phyloP scores from a whole-genome alignment of 2,329 filamentous ascomycete species.

The Septoria petroselini region DNA sequence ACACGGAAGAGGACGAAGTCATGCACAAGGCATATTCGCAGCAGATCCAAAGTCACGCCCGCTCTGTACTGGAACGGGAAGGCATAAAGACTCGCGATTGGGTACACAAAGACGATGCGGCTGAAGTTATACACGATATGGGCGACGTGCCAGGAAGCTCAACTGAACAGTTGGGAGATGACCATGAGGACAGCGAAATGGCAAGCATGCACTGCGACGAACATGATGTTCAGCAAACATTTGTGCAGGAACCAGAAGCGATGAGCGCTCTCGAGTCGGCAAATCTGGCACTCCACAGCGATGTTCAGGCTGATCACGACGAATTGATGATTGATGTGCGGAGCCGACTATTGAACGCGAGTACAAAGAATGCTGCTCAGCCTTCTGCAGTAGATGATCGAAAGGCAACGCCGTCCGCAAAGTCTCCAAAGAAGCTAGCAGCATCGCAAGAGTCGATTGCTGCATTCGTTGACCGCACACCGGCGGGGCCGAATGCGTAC shows the following conservation, averaged over 20 bases:
- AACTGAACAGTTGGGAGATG: constrained; percentile 16
- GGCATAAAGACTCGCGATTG: constrained; percentile 17
- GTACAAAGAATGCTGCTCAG: neutral
- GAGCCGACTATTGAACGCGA: too few species aligned
- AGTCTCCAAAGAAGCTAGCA: too few species aligned
- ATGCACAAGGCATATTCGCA: constrained; percentile 18
- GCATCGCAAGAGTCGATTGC: too few species aligned
- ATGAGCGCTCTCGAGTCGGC: too few species aligned
- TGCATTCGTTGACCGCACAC: too few species aligned
- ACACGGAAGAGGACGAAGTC: constrained; percentile 28
- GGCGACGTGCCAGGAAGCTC: constrained; percentile 19
- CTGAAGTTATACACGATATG: constrained; percentile 26
- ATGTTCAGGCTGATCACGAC: too few species aligned
- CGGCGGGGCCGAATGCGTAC: too few species aligned
- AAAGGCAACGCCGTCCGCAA: too few species aligned
- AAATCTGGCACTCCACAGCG: too few species aligned
- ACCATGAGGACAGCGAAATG: constrained; percentile 11
- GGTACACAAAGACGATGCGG: constrained; percentile 20
- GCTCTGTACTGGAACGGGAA: constrained; percentile 10
- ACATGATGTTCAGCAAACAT: constrained; percentile 2
- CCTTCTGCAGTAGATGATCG: neutral
- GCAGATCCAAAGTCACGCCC: constrained; percentile 9
- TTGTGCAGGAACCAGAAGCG: neutral
- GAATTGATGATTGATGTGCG: too few species aligned
- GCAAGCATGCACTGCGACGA: constrained; percentile 1